Percentiles rank a stretch among this genome's conserved stretches.
These are phyloP conservation scores for Mycena sp. DNA, from an alignment of 1,284 basidiomycete species.

Conservation along the genomic window DNA sequence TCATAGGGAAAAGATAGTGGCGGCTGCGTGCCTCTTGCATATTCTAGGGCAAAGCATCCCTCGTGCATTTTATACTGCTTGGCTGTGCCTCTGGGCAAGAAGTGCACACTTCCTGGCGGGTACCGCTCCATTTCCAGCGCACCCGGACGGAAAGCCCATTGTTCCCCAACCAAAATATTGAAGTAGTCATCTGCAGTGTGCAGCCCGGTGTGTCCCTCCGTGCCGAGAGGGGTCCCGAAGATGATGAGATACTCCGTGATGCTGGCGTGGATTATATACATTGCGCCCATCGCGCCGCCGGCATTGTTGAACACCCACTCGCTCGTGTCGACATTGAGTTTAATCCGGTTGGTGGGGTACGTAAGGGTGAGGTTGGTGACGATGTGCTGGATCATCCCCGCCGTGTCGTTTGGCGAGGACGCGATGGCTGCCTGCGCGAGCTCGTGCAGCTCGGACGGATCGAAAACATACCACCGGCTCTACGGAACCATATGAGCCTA, in stretches of 20 bases:
- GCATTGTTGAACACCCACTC: constrained; percentile 99
- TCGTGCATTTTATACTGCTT: constrained; percentile 99
- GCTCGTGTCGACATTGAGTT: constrained; percentile 68
- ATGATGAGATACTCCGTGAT: constrained; percentile 96
- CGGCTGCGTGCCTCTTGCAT: constrained; percentile 81
- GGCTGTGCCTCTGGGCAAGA: constrained; percentile 81
- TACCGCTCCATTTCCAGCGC: constrained; percentile 88
- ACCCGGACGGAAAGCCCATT: constrained; percentile 91
- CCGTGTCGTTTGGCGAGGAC: constrained; percentile 59
- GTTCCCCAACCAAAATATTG: constrained; percentile 92
- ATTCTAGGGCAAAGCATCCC: constrained; percentile 95
- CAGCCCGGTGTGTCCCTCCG: constrained; percentile 94
- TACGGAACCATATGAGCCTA: constrained; percentile 31
- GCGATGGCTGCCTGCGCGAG: constrained; percentile 79
- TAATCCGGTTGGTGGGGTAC: constrained; percentile 65
- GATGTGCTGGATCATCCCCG: constrained; percentile 81
- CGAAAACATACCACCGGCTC: constrained; percentile 77
- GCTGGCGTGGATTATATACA: constrained; percentile 96
- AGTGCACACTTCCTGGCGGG: constrained; percentile 84
- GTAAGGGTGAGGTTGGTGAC: constrained; percentile 76
- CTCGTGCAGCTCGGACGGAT: constrained; percentile 70
- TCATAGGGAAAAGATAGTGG: neutral
- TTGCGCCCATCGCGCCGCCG: constrained; percentile 97
- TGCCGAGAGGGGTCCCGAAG: constrained; percentile 96
- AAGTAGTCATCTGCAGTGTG: constrained; percentile 99